Conservation (phyloP, 345 rosid species). For the Rhodomyrtus tomentosa region DNA sequence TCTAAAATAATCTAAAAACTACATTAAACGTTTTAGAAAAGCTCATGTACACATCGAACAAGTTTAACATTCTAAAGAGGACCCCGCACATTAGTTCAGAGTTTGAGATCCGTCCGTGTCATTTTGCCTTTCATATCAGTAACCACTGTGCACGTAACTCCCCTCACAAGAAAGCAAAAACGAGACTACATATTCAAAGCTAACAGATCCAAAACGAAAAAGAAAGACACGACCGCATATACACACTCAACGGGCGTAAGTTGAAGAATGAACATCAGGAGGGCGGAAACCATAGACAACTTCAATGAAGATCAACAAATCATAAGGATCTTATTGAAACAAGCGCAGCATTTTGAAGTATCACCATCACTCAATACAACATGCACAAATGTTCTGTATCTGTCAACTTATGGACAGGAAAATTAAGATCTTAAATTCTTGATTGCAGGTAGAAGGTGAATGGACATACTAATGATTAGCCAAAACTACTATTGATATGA, state of each 20-base stretch:
- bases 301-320: no score
- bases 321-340: not conserved
- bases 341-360: not conserved
- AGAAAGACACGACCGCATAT: not conserved
- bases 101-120: not conserved
- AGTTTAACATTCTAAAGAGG: no score
- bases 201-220: not conserved
- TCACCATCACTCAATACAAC: not conserved
- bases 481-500: not conserved
- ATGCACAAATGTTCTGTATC: not conserved
- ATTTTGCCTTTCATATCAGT: not conserved
- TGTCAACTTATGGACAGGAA: not conserved
- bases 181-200: not conserved
- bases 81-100: no score
- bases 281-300: no score
- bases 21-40: no score
- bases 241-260: not conserved
- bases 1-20: no score
- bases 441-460: not conserved
- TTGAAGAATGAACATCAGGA: no score
- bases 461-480: not conserved
- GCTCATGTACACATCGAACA: no score
- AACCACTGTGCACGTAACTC: not conserved
- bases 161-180: not conserved
- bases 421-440: not conserved